phyloP scores from a whole-genome alignment of 2,329 filamentous ascomycete genomes.

The Pezicula radicicola region DNA sequence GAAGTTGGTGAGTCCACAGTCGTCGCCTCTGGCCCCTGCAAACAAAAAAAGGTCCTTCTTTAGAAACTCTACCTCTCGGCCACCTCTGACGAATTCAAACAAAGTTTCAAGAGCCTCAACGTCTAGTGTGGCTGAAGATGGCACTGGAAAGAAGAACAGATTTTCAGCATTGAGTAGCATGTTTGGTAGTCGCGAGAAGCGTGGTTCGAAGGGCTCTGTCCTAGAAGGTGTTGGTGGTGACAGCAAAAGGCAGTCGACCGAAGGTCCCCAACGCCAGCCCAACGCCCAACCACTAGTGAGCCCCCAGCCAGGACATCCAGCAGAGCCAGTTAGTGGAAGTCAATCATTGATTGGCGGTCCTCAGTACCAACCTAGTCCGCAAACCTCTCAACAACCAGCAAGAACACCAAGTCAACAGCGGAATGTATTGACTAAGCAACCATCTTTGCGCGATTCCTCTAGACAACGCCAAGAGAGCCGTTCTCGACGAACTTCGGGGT shows the following conservation, averaged over 20 bases:
- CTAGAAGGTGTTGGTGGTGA: conserved; percentile 8
- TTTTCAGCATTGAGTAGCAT: conserved; percentile 36
- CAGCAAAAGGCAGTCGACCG: conserved; percentile 12
- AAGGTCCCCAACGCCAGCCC: conserved; percentile 3
- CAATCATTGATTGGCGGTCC: neutral
- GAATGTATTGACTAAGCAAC: conserved; percentile 8
- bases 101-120: conserved; percentile 19
- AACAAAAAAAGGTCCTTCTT: conserved; percentile 40
- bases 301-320: neutral
- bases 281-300: neutral
- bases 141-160: conserved; percentile 38
- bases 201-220: neutral
- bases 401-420: conserved; percentile 8
- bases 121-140: conserved; percentile 11
- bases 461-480: conserved; percentile 10
- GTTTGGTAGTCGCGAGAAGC: conserved; percentile 16
- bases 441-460: conserved; percentile 6
- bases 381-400: conserved; percentile 1
- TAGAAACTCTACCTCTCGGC: conserved; percentile 12
- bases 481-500: conserved; percentile 19
- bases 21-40: conserved; percentile 14
- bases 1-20: conserved; percentile 7
- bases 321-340: neutral
- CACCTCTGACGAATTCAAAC: conserved; percentile 25
- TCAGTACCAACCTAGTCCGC: conserved; percentile 1